These are phyloP conservation scores for Colletotrichum sp. DNA, from an alignment of 2,329 filamentous ascomycete genomes.

Conservation along the genomic window DNA sequence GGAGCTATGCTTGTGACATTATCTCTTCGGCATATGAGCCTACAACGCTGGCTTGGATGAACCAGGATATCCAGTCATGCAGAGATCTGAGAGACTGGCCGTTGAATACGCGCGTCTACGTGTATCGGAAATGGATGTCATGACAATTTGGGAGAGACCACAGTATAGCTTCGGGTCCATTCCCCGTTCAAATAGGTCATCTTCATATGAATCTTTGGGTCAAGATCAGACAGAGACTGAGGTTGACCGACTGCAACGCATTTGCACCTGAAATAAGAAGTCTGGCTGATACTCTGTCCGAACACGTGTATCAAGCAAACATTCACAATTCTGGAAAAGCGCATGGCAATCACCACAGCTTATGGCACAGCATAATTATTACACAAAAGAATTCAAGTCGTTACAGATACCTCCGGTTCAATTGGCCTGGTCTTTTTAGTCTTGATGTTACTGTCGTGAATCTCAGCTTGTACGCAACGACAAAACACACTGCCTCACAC, in stretches of 20 bases:
- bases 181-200: neutral
- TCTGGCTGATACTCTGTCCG: neutral
- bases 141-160: neutral
- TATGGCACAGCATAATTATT: neutral
- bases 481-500: accelerated
- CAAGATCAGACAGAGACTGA: accelerated
- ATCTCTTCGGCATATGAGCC: neutral
- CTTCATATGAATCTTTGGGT: accelerated
- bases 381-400: accelerated
- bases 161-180: accelerated
- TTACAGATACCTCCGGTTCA: accelerated
- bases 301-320: neutral
- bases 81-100: neutral
- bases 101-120: neutral
- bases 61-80: accelerated
- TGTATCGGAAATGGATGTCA: neutral
- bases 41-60: accelerated
- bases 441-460: neutral
- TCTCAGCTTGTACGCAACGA: neutral
- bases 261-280: accelerated
- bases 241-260: neutral
- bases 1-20: accelerated
- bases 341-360: neutral
- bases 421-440: accelerated
- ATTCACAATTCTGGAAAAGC: neutral